Evolutionary conservation across 306 rosid genomes (phyloP).

Genomic region (Acacia melanoxylon): DNA sequence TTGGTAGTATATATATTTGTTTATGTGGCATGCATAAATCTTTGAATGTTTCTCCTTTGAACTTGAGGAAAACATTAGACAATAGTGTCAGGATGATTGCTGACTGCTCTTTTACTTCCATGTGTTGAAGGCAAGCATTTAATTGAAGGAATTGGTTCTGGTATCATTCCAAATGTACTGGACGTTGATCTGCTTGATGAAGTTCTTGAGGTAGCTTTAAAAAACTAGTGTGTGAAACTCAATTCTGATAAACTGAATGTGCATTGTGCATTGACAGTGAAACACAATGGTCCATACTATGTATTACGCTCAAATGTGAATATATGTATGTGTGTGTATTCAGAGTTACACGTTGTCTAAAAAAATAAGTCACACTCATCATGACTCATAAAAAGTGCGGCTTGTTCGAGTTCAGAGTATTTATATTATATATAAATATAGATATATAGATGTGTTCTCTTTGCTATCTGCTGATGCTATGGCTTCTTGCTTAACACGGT

Average conservation of each 20-base stretch:
- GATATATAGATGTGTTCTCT: background rate
- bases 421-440: background rate
- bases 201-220: conserved; percentile 58
- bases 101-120: conserved; percentile 4
- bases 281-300: background rate
- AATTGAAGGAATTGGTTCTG: conserved; percentile 83
- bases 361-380: background rate
- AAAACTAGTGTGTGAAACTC: background rate
- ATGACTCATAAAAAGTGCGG: background rate
- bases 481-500: conserved; percentile 12
- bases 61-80: conserved; percentile 4
- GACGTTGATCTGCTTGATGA: conserved; percentile 65
- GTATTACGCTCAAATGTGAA: background rate
- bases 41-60: background rate
- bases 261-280: background rate
- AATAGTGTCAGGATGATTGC: background rate
- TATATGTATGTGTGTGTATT: background rate
- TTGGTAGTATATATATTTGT: background rate
- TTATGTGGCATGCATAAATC: background rate
- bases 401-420: background rate
- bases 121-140: conserved; percentile 59
- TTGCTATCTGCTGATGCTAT: background rate
- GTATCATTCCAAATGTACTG: conserved; percentile 53
- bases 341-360: background rate
- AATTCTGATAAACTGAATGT: conserved; percentile 14